Base-by-base conservation (phyloP, 2,329 filamentous ascomycete species). In the Moelleriella libera region DNA sequence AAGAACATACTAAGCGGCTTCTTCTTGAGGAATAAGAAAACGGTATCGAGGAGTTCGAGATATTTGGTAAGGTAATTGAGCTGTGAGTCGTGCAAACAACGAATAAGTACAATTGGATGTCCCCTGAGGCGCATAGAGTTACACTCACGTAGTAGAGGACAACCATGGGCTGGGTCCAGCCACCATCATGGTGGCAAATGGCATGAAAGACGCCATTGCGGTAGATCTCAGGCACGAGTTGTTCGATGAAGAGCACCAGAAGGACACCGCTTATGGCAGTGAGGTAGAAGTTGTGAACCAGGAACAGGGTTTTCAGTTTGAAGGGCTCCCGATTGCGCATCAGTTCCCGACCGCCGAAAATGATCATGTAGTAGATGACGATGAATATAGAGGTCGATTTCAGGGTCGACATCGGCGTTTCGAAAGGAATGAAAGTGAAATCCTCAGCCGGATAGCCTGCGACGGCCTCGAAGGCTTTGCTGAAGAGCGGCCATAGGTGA, bases 41-140 rank as follows among this genome's bases (percentile, higher is more conserved):
- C 82, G 50, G 90, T 97, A 68, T 97, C 90, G 58, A 97, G 72
- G 55, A 97, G 76, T 70, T 97, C 90, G 56, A 96, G 78, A 69
- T 95, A 97, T 70, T 97, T 97, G 70, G 89, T 97, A 48, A 96
- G 79, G 74, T 97, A 97, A 75, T 94, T 97, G 63, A 97, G 77
- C 89, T 96, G 62, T 55, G 30, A 14, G 34, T n/a, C n/a, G 14
- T 10, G 21, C 21, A 21, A 21, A 21, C 21, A 21, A 2, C 21
- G 21, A 21, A 21, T 21, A 2, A 21, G 21, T 21, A 21, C 21
- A 21, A 21, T 21, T 21, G 21, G 21, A 8, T 12, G 32, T 37
- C 32, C 12, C 32, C 4, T 37, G 32, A 37, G 8, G 32, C 32
- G 32, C 32, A 12, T 9, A 8, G 32, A 37, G 12, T 44, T 47